phyloP scores from a whole-genome alignment of 495 filamentous ascomycete species.

The Hypoxylon fragiforme region DNA sequence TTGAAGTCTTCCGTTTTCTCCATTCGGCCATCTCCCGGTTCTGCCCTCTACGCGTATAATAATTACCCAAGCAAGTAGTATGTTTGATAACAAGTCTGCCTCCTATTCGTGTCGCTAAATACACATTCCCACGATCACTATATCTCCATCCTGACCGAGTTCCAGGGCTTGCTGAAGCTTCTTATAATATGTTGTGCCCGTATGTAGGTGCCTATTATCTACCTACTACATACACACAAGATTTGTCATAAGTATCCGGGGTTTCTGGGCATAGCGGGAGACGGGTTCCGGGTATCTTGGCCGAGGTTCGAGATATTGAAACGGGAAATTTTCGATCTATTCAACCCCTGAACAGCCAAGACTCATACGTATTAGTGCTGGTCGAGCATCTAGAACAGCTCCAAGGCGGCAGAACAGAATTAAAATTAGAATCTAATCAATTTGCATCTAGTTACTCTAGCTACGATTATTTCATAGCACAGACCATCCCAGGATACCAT shows the following conservation, averaged over 20 bases:
- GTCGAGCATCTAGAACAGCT: not conserved
- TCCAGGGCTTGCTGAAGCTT: too few relatives aligned
- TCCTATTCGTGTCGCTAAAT: not conserved
- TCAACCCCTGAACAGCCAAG: not conserved
- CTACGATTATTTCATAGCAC: too few relatives aligned
- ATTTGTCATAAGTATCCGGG: not conserved
- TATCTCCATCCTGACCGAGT: not conserved
- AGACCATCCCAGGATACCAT: too few relatives aligned
- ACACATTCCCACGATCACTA: not conserved
- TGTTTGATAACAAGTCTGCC: not conserved
- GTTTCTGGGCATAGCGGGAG: not conserved
- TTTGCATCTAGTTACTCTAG: not conserved
- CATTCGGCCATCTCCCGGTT: slow-evolving; percentile 25
- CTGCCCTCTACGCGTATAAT: too few relatives aligned
- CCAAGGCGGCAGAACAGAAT: too few relatives aligned
- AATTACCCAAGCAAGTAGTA: too few relatives aligned
- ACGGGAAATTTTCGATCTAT: not conserved
- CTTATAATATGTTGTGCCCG: too few relatives aligned
- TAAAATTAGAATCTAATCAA: not conserved
- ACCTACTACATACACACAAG: too few relatives aligned
- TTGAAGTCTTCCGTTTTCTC: slow-evolving; percentile 24
- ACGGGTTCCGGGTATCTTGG: slow-evolving; percentile 5
- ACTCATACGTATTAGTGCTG: not conserved
- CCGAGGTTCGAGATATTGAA: not conserved
- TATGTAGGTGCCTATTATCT: too few relatives aligned